Conservation (phyloP, 108 stramenopile genomes). For the Seminavis robusta region DNA sequence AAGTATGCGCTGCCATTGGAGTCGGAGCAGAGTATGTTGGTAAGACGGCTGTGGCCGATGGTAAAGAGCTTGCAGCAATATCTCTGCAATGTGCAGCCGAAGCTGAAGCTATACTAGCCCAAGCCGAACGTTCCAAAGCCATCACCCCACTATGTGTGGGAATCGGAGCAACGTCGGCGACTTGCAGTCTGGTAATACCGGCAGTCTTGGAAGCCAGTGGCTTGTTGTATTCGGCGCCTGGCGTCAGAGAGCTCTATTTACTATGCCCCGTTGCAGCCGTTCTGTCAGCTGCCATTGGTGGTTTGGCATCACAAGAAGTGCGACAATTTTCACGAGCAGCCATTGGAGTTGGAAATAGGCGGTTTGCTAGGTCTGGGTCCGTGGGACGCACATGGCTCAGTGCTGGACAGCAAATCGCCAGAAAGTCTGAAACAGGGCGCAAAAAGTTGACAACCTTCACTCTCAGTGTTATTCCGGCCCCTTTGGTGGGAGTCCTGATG, state of each 20-base stretch:
- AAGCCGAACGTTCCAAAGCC: conserved; percentile 85
- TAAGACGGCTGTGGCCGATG: conserved; percentile 82
- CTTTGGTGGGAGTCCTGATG: conserved; percentile 70
- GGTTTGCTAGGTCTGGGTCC: conserved; percentile 65
- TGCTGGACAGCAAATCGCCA: conserved; percentile 60
- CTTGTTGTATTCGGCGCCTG: conserved; percentile 17
- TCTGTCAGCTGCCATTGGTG: conserved; percentile 64
- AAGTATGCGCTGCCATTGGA: conserved; percentile 83
- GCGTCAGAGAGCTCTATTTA: conserved; percentile 70
- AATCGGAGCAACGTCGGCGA: conserved; percentile 76
- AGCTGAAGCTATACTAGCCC: conserved; percentile 82
- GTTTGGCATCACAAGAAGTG: conserved; percentile 71
- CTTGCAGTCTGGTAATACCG: conserved; percentile 70
- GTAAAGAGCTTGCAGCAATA: conserved; percentile 88
- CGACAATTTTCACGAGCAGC: conserved; percentile 48
- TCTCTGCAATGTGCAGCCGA: conserved; percentile 87
- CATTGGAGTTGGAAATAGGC: conserved; percentile 80
- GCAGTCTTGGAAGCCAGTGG: conserved; percentile 49
- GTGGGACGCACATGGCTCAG: conserved; percentile 85
- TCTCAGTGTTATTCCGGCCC: conserved; percentile 66
- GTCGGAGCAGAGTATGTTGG: conserved; percentile 89
- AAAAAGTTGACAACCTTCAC: conserved; percentile 70
- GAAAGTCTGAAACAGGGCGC: conserved; percentile 31
- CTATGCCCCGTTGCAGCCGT: conserved; percentile 70
- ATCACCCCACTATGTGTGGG: conserved; percentile 89